Evolutionary conservation across 306 rosid species (phyloP).

Genomic region (Oemleria cerasiformis): DNA sequence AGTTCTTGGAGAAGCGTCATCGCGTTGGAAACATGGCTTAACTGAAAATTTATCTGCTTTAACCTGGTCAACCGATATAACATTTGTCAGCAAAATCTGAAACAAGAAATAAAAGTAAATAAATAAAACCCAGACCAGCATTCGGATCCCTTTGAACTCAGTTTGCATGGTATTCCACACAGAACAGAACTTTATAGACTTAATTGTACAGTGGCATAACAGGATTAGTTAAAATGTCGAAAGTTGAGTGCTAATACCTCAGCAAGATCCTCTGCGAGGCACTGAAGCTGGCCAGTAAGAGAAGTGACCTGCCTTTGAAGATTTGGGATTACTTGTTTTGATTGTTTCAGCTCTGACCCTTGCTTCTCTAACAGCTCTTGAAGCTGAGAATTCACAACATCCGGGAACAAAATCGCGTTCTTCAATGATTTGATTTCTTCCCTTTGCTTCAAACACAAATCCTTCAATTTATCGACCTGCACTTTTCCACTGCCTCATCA

Average conservation of each 20-base stretch:
- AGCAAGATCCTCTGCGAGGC: constrained; percentile 86
- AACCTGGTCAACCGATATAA: constrained; percentile 49
- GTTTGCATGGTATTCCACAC: background rate
- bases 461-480: constrained; percentile 92
- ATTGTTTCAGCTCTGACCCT: constrained; percentile 81
- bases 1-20: constrained; percentile 68
- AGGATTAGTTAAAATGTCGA: no score
- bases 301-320: constrained; percentile 89
- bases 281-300: constrained; percentile 95
- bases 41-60: constrained; percentile 81
- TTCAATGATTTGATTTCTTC: constrained; percentile 89
- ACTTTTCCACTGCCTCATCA: constrained; percentile 16
- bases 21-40: constrained; percentile 36
- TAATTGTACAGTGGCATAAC: no score
- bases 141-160: background rate
- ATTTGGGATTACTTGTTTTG: constrained; percentile 84
- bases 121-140: background rate
- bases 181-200: background rate
- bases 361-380: constrained; percentile 75
- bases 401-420: constrained; percentile 78
- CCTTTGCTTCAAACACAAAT: constrained; percentile 88
- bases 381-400: constrained; percentile 73
- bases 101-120: background rate
- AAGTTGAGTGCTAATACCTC: constrained; percentile 50
- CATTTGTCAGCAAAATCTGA: constrained; percentile 5